Evolutionary conservation across 768 basidiomycete species (phyloP).

Genomic region (Lactifluus pinguis): DNA sequence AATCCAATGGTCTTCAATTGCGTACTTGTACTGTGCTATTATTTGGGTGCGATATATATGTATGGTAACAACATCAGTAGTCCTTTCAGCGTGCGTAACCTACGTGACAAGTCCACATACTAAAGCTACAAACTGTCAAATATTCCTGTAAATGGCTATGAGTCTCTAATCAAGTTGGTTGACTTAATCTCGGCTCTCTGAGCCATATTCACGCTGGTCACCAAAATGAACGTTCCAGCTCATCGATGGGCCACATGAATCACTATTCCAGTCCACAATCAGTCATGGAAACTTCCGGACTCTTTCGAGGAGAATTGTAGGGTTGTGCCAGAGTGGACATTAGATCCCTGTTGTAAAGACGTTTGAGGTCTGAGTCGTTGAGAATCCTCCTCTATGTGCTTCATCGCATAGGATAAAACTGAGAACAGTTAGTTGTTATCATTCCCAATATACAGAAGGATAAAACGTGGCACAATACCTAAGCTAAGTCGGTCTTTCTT

Average conservation of each 20-base stretch:
- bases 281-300: background rate
- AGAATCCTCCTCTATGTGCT: background rate
- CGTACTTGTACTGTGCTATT: background rate
- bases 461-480: background rate
- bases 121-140: background rate
- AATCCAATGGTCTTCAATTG: too few species aligned
- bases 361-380: too few species aligned
- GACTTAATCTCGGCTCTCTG: too few species aligned
- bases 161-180: too few species aligned
- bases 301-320: too few species aligned
- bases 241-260: too few species aligned
- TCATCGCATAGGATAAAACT: background rate
- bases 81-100: background rate
- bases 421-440: background rate
- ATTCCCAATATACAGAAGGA: background rate
- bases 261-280: background rate
- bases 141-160: too few species aligned
- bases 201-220: too few species aligned
- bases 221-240: too few species aligned
- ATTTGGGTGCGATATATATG: background rate
- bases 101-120: background rate
- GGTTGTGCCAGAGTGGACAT: too few species aligned
- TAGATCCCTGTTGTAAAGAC: background rate
- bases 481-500: slow-evolving; percentile 7
- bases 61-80: background rate